Conservation (phyloP, 108 stramenopile species). For the Tribonema minus region DNA sequence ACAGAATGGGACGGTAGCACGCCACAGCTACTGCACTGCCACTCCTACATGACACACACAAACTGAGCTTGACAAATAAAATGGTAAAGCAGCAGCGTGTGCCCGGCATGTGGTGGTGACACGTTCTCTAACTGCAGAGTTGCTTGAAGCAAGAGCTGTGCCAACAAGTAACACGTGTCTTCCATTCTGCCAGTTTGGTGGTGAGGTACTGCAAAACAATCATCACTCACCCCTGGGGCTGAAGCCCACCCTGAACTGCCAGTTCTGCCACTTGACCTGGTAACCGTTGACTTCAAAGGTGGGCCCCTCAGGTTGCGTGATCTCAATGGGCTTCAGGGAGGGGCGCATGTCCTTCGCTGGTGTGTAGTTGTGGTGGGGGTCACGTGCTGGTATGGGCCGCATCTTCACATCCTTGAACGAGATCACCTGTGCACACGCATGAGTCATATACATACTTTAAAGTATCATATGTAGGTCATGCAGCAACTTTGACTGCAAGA, state of each 20-base stretch:
- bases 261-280: constrained; percentile 64
- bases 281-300: constrained; percentile 62
- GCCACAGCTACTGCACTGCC: too few relatives aligned
- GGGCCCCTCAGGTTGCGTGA: constrained; percentile 44
- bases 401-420: neutral
- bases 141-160: neutral
- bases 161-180: too few relatives aligned
- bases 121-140: neutral
- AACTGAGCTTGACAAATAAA: too few relatives aligned
- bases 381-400: neutral
- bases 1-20: too few relatives aligned
- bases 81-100: neutral
- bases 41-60: too few relatives aligned
- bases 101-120: neutral
- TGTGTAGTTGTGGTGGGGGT: neutral
- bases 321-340: neutral
- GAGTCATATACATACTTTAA: too few relatives aligned
- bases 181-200: too few relatives aligned
- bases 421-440: too few relatives aligned
- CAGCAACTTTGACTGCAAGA: too few relatives aligned
- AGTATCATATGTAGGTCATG: too few relatives aligned
- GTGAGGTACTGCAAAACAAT: too few relatives aligned
- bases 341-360: neutral
- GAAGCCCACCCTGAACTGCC: constrained; percentile 65
- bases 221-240: too few relatives aligned